Conservation (phyloP, 768 basidiomycete genomes). For the Sporobolomyces pararoseus region DNA sequence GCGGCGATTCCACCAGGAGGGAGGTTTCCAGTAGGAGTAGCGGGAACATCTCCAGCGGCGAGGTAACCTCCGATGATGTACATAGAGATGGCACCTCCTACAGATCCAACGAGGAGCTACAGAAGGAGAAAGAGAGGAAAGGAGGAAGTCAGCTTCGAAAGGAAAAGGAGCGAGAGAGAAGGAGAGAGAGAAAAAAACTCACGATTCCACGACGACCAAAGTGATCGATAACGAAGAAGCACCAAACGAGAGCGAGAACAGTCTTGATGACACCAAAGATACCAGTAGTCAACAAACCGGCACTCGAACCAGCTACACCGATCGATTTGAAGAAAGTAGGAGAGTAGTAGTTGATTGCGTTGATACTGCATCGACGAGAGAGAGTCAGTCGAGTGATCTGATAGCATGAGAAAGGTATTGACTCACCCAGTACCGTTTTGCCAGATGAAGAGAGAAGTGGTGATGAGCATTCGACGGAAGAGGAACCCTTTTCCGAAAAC, state of each 20-base stretch:
- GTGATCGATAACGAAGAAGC: conserved; percentile 45
- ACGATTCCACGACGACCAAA: conserved; percentile 39
- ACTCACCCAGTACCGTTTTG: conserved; percentile 54
- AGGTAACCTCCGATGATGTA: conserved; percentile 49
- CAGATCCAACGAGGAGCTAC: conserved; percentile 53
- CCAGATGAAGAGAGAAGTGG: conserved; percentile 53
- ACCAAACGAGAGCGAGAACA: conserved; percentile 49
- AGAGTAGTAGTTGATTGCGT: conserved; percentile 52
- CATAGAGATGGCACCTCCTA: conserved; percentile 53
- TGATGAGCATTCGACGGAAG: conserved; percentile 50
- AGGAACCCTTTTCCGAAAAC: conserved; percentile 34
- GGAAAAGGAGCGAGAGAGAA: conserved; percentile 49
- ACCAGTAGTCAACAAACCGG: conserved; percentile 48
- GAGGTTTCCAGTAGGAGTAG: conserved; percentile 32
- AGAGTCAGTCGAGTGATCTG: neutral
- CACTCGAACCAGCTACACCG: conserved; percentile 39
- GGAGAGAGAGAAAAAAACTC: neutral
- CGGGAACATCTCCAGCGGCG: conserved; percentile 16
- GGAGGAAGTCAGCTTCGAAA: too few species aligned
- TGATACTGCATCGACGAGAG: conserved; percentile 51
- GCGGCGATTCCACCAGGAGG: conserved; percentile 43
- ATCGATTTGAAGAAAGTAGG: conserved; percentile 55
- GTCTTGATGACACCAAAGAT: conserved; percentile 57
- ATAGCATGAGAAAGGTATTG: conserved; percentile 35
- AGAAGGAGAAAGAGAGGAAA: conserved; percentile 46